phyloP scores from a whole-genome alignment of 192 early-diverging fungal species.

The Backusella sp. region DNA sequence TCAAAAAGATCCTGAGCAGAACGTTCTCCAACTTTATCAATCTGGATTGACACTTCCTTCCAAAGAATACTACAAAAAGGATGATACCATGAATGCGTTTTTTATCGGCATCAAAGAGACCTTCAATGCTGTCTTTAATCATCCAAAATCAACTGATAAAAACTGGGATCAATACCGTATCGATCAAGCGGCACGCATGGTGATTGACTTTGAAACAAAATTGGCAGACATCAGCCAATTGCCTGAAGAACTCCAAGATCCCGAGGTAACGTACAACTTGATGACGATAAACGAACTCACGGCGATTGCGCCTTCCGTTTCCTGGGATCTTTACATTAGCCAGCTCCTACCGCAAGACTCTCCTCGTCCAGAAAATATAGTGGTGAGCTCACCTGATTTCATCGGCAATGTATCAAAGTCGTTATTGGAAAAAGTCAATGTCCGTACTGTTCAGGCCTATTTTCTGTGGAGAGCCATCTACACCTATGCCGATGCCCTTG shows the following conservation, averaged over 20 bases:
- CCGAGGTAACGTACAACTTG: conserved; percentile 51
- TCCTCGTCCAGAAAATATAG: conserved; percentile 22
- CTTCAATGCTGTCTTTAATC: conserved; percentile 34
- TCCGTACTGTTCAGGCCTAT: conserved; percentile 44
- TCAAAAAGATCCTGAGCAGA: conserved; percentile 55
- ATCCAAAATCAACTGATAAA: background rate
- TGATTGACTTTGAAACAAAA: conserved; percentile 60
- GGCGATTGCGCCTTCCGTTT: conserved; percentile 26
- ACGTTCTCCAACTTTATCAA: conserved; percentile 52
- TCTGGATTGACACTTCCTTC: conserved; percentile 61
- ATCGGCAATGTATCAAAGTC: conserved; percentile 29
- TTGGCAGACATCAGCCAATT: conserved; percentile 52
- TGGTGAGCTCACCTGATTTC: conserved; percentile 32
- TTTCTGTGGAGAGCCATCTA: conserved; percentile 51
- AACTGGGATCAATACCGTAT: conserved; percentile 13
- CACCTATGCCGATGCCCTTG: conserved; percentile 35
- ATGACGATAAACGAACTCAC: conserved; percentile 34
- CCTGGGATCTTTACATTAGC: conserved; percentile 41
- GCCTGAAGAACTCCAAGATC: conserved; percentile 47
- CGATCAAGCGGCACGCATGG: conserved; percentile 40
- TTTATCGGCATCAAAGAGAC: conserved; percentile 44
- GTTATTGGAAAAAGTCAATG: conserved; percentile 37
- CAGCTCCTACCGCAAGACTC: conserved; percentile 25
- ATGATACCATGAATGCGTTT: conserved; percentile 42
- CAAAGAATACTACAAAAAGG: conserved; percentile 63